Conservation (phyloP, 257 asterid genomes). For the Eucommia ulmoides region DNA sequence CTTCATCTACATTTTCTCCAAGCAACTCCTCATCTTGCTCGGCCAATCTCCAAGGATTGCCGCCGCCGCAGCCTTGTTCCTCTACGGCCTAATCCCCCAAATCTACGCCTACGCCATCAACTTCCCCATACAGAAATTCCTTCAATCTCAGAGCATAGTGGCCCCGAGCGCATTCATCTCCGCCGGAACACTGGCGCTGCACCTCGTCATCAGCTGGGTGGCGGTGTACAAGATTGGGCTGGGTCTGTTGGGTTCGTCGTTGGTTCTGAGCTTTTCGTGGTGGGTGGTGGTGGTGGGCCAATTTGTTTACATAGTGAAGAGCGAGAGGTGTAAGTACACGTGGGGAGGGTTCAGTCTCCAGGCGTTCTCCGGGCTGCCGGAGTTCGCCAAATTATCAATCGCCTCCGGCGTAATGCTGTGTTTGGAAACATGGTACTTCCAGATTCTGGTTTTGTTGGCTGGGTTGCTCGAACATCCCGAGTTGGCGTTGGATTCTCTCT, state of each 20-base stretch:
- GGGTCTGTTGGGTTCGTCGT: constrained; percentile 21
- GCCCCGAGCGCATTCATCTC: constrained; percentile 27
- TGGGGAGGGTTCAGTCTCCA: constrained; percentile 22
- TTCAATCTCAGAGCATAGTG: constrained; percentile 26
- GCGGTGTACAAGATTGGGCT: constrained; percentile 21
- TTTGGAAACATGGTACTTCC: constrained; percentile 33
- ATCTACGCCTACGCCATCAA: constrained; percentile 25
- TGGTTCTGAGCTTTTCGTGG: constrained; percentile 26
- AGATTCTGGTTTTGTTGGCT: constrained; percentile 21
- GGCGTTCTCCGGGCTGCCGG: constrained; percentile 23
- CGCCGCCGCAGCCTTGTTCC: constrained; percentile 18
- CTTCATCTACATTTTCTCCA: constrained; percentile 9
- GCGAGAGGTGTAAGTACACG: constrained; percentile 18
- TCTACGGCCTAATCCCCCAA: constrained; percentile 26
- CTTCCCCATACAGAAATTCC: constrained; percentile 27
- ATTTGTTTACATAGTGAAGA: constrained; percentile 19
- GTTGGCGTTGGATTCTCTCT: constrained; percentile 25
- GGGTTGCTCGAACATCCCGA: constrained; percentile 27
- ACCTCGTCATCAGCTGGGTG: constrained; percentile 21
- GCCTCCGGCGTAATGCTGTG: constrained; percentile 29
- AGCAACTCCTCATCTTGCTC: constrained; percentile 13
- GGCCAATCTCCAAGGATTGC: constrained; percentile 19
- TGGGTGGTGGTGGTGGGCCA: constrained; percentile 25
- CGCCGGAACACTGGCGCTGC: constrained; percentile 12
- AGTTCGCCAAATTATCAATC: constrained; percentile 20